Conservation (phyloP, 2,329 filamentous ascomycete genomes). For the Cercospora citrullina region DNA sequence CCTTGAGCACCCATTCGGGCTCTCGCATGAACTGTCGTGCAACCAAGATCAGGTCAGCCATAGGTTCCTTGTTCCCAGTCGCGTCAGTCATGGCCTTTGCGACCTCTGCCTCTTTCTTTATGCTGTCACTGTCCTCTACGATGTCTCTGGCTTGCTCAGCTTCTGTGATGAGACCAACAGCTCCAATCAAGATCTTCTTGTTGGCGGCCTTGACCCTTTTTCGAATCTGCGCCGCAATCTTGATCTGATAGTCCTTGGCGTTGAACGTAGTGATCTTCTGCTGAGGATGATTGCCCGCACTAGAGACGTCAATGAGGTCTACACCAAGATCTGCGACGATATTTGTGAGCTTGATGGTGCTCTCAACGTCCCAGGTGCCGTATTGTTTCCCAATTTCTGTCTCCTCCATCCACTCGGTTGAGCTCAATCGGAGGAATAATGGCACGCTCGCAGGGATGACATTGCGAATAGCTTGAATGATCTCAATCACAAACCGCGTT, state of each 20-base stretch:
- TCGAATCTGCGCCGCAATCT: conserved; percentile 50
- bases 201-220: conserved; percentile 41
- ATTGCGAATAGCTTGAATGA: conserved; percentile 54
- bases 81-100: conserved; percentile 43
- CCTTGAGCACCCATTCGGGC: conserved; percentile 56
- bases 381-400: conserved; percentile 51
- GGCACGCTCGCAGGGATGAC: conserved; percentile 67
- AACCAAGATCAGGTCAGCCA: conserved; percentile 54
- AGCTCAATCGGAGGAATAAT: conserved; percentile 69
- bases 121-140: conserved; percentile 36
- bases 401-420: conserved; percentile 72
- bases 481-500: conserved; percentile 64
- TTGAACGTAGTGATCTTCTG: conserved; percentile 44
- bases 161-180: conserved; percentile 56
- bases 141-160: conserved; percentile 54
- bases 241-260: conserved; percentile 52
- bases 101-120: conserved; percentile 34
- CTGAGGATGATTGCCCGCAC: conserved; percentile 67
- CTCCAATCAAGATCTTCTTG: conserved; percentile 51
- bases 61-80: conserved; percentile 30
- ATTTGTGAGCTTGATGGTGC: conserved; percentile 63
- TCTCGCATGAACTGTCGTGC: conserved; percentile 57
- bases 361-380: conserved; percentile 66
- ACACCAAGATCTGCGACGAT: conserved; percentile 72
- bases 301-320: conserved; percentile 82